These are phyloP conservation scores for Helminthosporium solani DNA, from an alignment of 2,329 filamentous ascomycete genomes.

Conservation along the genomic window DNA sequence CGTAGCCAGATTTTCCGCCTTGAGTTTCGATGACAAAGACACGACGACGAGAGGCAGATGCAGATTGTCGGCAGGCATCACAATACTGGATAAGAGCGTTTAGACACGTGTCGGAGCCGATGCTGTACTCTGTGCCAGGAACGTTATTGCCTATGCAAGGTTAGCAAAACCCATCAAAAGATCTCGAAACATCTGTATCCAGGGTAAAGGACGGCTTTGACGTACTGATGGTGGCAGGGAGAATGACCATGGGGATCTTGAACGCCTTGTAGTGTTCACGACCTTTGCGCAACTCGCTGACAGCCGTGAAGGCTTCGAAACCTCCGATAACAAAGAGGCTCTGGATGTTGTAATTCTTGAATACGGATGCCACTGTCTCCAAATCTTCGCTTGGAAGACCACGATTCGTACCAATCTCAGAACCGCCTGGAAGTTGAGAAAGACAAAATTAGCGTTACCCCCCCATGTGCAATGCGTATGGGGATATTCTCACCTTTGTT, in stretches of 20 bases:
- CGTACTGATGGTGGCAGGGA: slow-evolving; percentile 88
- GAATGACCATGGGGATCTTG: slow-evolving; percentile 84
- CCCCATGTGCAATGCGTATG: too few relatives aligned
- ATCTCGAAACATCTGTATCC: too few relatives aligned
- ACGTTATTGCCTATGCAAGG: slow-evolving; percentile 70
- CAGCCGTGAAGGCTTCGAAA: slow-evolving; percentile 93
- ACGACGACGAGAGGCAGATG: slow-evolving; percentile 85
- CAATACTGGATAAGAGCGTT: slow-evolving; percentile 95
- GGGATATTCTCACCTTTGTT: slow-evolving; percentile 63
- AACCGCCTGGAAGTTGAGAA: slow-evolving; percentile 68
- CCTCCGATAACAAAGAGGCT: slow-evolving; percentile 90
- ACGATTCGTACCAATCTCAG: slow-evolving; percentile 96
- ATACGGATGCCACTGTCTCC: slow-evolving; percentile 76
- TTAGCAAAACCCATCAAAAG: too few relatives aligned
- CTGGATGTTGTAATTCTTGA: slow-evolving; percentile 85
- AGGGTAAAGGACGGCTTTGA: too few relatives aligned
- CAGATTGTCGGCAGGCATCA: slow-evolving; percentile 96
- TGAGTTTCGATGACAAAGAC: slow-evolving; percentile 99
- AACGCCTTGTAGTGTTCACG: slow-evolving; percentile 77
- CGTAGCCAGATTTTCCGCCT: slow-evolving; percentile 89
- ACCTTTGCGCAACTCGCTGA: slow-evolving; percentile 82
- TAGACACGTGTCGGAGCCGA: slow-evolving; percentile 93
- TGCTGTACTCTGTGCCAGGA: slow-evolving; percentile 88
- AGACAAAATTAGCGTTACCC: too few relatives aligned
- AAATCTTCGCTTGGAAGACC: slow-evolving; percentile 87